These are phyloP conservation scores for Senecio squalidus DNA, from an alignment of 140 eudicot genomes.

Conservation along the genomic window DNA sequence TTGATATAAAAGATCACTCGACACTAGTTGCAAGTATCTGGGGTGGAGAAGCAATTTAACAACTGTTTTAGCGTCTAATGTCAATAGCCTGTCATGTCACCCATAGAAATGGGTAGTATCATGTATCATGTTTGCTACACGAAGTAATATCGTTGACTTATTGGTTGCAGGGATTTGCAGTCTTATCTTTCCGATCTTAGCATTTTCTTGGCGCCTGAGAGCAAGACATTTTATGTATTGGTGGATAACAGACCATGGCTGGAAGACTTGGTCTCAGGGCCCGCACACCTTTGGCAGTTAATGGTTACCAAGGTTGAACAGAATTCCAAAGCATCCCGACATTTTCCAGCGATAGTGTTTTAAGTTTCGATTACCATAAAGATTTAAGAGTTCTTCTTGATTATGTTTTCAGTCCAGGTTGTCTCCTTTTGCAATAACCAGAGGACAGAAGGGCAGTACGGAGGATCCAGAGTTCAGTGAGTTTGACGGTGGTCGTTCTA, in stretches of 20 bases:
- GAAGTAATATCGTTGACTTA: slow-evolving; percentile 3
- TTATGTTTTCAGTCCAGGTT: background rate
- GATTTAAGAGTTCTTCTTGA: no score
- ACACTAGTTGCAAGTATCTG: background rate
- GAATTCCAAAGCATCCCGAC: no score
- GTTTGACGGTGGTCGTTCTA: slow-evolving; percentile 21
- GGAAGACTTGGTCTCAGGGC: slow-evolving; percentile 70
- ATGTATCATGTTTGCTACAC: background rate
- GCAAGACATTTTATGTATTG: no score
- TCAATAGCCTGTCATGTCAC: background rate
- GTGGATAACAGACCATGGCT: no score
- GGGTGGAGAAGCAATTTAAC: no score
- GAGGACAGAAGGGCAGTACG: slow-evolving; percentile 51
- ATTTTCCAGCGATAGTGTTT: no score
- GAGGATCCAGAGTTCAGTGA: slow-evolving; percentile 32
- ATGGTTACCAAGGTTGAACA: no score
- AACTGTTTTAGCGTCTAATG: background rate
- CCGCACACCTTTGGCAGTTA: slow-evolving; percentile 77
- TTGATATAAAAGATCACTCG: background rate
- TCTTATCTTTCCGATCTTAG: slow-evolving; percentile 75
- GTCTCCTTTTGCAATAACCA: slow-evolving; percentile 61
- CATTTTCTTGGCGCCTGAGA: slow-evolving; percentile 75
- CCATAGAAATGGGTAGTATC: background rate
- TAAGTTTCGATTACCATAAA: background rate
- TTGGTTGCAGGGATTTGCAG: slow-evolving; percentile 62